These are phyloP conservation scores for Candida loeiensis DNA, from an alignment of 805 yeast genomes.

Conservation along the genomic window DNA sequence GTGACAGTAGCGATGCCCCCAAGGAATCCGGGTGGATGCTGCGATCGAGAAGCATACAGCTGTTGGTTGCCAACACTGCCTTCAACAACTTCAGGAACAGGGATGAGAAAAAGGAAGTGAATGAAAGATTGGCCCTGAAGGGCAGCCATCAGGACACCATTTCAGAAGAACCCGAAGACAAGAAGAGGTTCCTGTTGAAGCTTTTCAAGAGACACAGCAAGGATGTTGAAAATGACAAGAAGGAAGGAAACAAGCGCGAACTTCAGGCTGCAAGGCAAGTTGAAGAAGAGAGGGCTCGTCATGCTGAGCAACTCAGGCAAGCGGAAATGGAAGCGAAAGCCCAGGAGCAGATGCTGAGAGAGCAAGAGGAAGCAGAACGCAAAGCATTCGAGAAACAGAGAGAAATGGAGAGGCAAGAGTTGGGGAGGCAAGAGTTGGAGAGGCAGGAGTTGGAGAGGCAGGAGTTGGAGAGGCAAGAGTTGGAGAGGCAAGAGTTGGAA, in stretches of 20 bases:
- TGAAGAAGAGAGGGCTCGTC: background rate
- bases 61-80: slow-evolving; percentile 35
- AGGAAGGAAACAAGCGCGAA: background rate
- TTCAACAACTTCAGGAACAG: slow-evolving; percentile 30
- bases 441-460: too few relatives aligned
- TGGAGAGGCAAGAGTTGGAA: background rate
- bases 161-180: slow-evolving; percentile 1
- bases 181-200: slow-evolving; percentile 3
- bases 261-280: background rate
- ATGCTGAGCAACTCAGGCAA: too few relatives aligned
- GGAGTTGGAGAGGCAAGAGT: too few relatives aligned
- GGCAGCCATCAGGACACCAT: background rate
- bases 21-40: slow-evolving; percentile 16
- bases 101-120: slow-evolving; percentile 9
- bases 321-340: background rate
- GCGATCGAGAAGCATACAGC: slow-evolving; percentile 15
- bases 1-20: slow-evolving; percentile 3
- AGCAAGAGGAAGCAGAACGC: background rate
- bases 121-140: background rate
- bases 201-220: slow-evolving; percentile 1
- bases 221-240: background rate
- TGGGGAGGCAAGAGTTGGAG: too few relatives aligned
- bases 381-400: background rate
- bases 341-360: background rate
- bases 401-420: background rate